phyloP scores from a whole-genome alignment of 192 early-diverging fungal species.

The Phycomyces blakesleeanus region DNA sequence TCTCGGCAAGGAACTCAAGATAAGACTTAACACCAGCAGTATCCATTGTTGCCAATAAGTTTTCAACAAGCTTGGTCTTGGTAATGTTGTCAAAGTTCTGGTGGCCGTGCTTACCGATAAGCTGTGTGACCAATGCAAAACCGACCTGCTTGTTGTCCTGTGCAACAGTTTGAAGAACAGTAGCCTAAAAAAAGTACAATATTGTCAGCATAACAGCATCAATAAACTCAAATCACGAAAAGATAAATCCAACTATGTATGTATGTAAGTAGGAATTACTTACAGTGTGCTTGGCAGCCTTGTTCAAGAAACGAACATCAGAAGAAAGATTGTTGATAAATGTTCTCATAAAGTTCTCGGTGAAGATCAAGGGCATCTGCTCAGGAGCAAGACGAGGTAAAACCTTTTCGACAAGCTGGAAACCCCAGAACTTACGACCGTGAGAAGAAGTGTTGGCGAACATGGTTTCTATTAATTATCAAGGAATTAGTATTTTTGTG shows the following conservation, averaged over 20 bases:
- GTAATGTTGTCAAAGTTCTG: constrained; percentile 65
- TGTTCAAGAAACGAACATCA: constrained; percentile 72
- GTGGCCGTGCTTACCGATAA: constrained; percentile 74
- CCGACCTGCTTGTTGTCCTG: constrained; percentile 66
- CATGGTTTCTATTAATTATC: constrained; percentile 49
- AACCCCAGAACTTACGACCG: constrained; percentile 88
- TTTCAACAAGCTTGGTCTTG: constrained; percentile 75
- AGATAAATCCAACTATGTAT: not conserved
- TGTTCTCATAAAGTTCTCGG: constrained; percentile 79
- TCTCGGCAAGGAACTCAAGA: constrained; percentile 64
- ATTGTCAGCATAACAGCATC: too few relatives aligned
- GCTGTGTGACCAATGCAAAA: constrained; percentile 74
- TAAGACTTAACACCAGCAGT: constrained; percentile 64
- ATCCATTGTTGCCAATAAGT: constrained; percentile 69
- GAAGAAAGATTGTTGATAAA: constrained; percentile 84
- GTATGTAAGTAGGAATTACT: constrained; percentile 4
- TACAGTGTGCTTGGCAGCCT: constrained; percentile 71
- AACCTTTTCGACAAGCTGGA: constrained; percentile 75
- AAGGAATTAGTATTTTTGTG: too few relatives aligned
- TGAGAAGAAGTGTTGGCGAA: constrained; percentile 71
- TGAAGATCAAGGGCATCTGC: constrained; percentile 69
- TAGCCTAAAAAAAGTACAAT: constrained; percentile 33
- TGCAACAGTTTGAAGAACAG: constrained; percentile 52
- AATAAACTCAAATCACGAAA: too few relatives aligned
- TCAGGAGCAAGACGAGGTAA: constrained; percentile 50